Evolutionary conservation across 306 rosid species (phyloP).

Genomic region (Urtica urens): DNA sequence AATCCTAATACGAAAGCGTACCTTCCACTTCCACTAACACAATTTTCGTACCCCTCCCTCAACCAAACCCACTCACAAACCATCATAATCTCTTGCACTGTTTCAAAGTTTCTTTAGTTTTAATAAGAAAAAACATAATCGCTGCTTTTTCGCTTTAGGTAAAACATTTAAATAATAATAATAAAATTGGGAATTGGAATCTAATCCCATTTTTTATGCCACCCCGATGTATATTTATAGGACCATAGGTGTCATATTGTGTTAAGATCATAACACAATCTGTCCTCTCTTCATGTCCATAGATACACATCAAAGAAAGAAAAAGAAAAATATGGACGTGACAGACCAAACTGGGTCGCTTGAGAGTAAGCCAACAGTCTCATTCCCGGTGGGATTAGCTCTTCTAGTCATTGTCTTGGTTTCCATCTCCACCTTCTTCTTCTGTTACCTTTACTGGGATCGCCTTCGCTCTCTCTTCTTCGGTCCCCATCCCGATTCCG

Average conservation of each 20-base stretch:
- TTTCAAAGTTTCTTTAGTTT: no score
- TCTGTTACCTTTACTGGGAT: constrained; percentile 54
- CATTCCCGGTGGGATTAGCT: constrained; percentile 52
- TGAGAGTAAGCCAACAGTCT: constrained; percentile 16
- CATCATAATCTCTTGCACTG: neutral
- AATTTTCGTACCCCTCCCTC: neutral
- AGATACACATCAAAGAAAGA: neutral
- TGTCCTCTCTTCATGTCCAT: neutral
- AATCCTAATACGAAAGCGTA: neutral
- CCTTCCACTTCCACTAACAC: neutral
- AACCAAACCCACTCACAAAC: neutral
- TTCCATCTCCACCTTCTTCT: constrained; percentile 32
- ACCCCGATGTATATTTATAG: neutral
- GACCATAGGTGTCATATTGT: neutral
- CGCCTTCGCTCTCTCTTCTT: constrained; percentile 26
- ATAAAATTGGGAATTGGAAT: neutral
- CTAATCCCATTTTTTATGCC: neutral
- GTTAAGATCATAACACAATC: neutral
- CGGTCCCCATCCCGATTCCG: constrained; percentile 4
- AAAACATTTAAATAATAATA: neutral
- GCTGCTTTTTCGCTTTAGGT: neutral
- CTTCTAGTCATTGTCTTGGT: constrained; percentile 39
- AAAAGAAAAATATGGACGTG: constrained; percentile 18
- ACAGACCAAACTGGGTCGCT: constrained; percentile 8
- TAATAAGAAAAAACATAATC: neutral